Conservation (phyloP, 2,329 filamentous ascomycete genomes). For the Gyromitra esculenta region DNA sequence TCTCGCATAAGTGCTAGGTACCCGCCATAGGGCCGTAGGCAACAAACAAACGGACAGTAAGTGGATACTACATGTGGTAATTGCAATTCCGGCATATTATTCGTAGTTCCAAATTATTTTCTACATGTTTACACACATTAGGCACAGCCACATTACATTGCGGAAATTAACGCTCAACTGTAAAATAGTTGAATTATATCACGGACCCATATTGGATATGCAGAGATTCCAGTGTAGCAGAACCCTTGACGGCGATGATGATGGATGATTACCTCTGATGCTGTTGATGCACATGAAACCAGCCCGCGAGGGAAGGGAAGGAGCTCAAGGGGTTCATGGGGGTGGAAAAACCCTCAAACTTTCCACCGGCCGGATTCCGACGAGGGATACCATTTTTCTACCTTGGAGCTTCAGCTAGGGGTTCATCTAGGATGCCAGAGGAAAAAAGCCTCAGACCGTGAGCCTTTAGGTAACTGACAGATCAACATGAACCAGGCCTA, state of each 20-base stretch:
- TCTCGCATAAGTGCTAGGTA: not conserved
- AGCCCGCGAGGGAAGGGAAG: slow-evolving; percentile 19
- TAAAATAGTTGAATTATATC: not conserved
- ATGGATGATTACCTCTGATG: not conserved
- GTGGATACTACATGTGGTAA: not conserved
- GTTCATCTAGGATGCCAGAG: not conserved
- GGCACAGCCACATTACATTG: not conserved
- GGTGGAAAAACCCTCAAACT: slow-evolving; percentile 40
- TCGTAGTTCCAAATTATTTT: slow-evolving; percentile 10
- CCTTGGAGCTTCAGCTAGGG: not conserved
- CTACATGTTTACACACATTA: not conserved
- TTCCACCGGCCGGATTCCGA: not conserved
- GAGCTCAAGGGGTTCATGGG: slow-evolving; percentile 32
- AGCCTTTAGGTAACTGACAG: not conserved
- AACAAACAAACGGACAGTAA: not conserved
- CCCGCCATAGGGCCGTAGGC: slow-evolving; percentile 13
- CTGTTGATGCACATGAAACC: slow-evolving; percentile 26
- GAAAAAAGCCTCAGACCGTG: slow-evolving; percentile 43
- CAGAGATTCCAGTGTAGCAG: not conserved
- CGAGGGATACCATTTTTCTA: slow-evolving; percentile 5
- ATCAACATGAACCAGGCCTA: slow-evolving; percentile 22
- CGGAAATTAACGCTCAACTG: slow-evolving; percentile 28
- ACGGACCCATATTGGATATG: slow-evolving; percentile 27
- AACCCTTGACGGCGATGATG: slow-evolving; percentile 34
- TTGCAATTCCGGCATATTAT: slow-evolving; percentile 20